Base-by-base conservation (phyloP, 345 rosid genomes). In the Barbarea vulgaris region DNA sequence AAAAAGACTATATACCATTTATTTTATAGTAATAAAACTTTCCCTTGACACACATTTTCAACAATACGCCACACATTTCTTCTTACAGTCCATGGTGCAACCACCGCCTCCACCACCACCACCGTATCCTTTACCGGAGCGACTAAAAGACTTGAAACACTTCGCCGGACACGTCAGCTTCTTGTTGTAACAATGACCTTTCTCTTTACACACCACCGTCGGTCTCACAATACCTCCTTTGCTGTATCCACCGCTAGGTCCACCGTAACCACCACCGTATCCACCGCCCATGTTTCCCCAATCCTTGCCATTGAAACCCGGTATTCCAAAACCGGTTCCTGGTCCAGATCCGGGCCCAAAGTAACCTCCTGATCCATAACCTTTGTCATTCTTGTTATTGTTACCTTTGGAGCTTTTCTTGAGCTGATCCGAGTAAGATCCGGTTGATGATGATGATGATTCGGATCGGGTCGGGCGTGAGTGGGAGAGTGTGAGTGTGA, bases 71-170 rank as follows among this genome's bases (percentile, higher is more conserved):
- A 85, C 28, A 48, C 97, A 94, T 70, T 90, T 91, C 71, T 91
- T 88, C 90, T 93, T 88, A 72, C 97, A 94, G 27, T 93, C 97
- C 72, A 89, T 73, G 61, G 88, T 94, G 81, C 98, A 94, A 4
- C 98, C 89, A 2, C 98, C 98, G 0, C 98, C 95, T 13, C 98
- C 97, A 3, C 98, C 98, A 0, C 98, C 97, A 46, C 72, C 80
- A 22, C 96, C 93, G 28, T 84, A 91, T 2, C 92, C 93, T 80
- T 87, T 87, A 37, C 96, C 98, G 5, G 97, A 87, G 12, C 84
- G 77, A 87, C 89, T 86, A 58, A 77, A 86, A 17, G 89, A 87
- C 56, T 88, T 83, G 84, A 91, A 94, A 42, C 98, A 94, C 83
- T 90, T 94, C 2, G 87, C 87, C 4, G 98, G 98, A 80, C 98